Evolutionary conservation across 2,329 filamentous ascomycete genomes (phyloP).

Genomic region (Ophiocordyceps sinensis): DNA sequence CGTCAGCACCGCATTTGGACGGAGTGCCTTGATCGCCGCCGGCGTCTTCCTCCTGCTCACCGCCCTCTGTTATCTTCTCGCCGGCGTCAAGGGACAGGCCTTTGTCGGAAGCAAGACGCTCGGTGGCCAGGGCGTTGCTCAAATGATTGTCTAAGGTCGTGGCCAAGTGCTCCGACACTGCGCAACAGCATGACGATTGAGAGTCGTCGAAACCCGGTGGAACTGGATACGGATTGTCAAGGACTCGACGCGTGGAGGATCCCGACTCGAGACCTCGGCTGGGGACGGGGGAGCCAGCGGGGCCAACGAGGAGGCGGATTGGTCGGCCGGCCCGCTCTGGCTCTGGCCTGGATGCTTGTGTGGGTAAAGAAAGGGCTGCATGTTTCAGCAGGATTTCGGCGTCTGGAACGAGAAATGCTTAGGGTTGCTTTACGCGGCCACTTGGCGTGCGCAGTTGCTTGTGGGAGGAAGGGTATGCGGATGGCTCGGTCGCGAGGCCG

Average conservation of each 20-base stretch:
- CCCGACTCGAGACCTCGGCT: too few species aligned
- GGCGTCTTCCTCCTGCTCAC: constrained; percentile 70
- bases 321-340: background rate
- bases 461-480: background rate
- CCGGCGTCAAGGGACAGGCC: constrained; percentile 67
- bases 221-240: too few species aligned
- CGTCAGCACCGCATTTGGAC: constrained; percentile 52
- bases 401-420: constrained; percentile 15
- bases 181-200: too few species aligned
- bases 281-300: too few species aligned
- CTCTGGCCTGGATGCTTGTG: background rate
- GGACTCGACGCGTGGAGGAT: too few species aligned
- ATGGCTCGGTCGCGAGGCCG: constrained; percentile 1
- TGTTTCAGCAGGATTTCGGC: constrained; percentile 7
- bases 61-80: constrained; percentile 64
- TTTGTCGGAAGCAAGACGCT: constrained; percentile 93
- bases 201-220: too few species aligned
- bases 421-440: constrained; percentile 4
- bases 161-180: background rate
- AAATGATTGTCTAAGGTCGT: constrained; percentile 76
- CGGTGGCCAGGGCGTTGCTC: constrained; percentile 81
- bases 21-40: constrained; percentile 70
- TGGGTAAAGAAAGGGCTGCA: background rate
- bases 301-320: background rate
- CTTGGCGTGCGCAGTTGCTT: background rate